Evolutionary conservation across 768 basidiomycete genomes (phyloP).

Genomic region (Trametes villosa): DNA sequence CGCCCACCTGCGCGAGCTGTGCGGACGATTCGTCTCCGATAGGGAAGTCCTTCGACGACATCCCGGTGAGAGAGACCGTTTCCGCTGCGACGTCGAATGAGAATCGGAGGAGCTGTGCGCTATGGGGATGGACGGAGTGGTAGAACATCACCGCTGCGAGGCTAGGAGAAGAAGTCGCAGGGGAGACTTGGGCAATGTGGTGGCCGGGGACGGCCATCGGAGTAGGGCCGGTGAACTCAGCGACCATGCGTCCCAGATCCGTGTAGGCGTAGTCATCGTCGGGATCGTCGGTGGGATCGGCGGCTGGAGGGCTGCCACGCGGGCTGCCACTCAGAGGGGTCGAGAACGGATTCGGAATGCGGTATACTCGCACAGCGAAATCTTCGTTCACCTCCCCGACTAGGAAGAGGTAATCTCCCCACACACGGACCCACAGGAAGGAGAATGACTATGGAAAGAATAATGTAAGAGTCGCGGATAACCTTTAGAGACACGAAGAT

Average conservation of each 20-base stretch:
- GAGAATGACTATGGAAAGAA: constrained; percentile 33
- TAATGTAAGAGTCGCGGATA: neutral
- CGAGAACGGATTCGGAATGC: constrained; percentile 31
- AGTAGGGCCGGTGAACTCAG: constrained; percentile 19
- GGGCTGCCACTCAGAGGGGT: constrained; percentile 6
- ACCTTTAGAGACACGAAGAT: constrained; percentile 13
- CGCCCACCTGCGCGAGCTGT: constrained; percentile 35
- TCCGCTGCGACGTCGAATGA: constrained; percentile 6
- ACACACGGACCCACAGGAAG: constrained; percentile 40
- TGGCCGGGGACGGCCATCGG: constrained; percentile 27
- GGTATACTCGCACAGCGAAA: constrained; percentile 37
- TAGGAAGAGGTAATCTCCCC: constrained; percentile 36
- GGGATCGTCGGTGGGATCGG: neutral
- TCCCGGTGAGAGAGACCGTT: constrained; percentile 3
- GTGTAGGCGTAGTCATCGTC: constrained; percentile 21
- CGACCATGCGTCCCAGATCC: constrained; percentile 27
- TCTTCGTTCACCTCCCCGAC: constrained; percentile 36
- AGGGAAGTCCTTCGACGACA: constrained; percentile 21
- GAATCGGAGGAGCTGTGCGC: constrained; percentile 26
- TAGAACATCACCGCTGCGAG: constrained; percentile 27
- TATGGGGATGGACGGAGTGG: constrained; percentile 20
- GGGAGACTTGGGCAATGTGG: constrained; percentile 27
- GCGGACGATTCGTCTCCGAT: constrained; percentile 30
- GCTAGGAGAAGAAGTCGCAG: constrained; percentile 18
- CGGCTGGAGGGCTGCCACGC: constrained; percentile 1